phyloP scores from a whole-genome alignment of 257 asterid genomes.

The Paulownia fortunei region DNA sequence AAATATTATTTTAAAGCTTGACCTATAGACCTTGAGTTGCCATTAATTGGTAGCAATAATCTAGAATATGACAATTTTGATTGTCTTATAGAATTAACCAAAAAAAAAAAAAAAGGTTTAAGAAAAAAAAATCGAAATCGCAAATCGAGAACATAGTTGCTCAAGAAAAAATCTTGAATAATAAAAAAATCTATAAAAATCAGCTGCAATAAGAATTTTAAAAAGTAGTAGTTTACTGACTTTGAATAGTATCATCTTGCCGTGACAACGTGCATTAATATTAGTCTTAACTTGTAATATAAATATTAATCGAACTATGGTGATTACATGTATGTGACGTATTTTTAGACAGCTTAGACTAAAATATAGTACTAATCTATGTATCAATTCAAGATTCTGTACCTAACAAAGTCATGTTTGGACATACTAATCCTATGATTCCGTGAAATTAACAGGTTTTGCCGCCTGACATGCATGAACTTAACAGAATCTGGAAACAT shows the following conservation, averaged over 20 bases:
- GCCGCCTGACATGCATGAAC: constrained; percentile 39
- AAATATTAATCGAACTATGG: neutral
- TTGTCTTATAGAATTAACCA: no score
- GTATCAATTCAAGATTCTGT: constrained; percentile 26
- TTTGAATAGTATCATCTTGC: neutral
- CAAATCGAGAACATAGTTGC: neutral
- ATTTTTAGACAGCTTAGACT: neutral
- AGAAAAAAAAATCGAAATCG: neutral
- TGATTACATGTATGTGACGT: constrained; percentile 25
- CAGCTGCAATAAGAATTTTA: neutral
- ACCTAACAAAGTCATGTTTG: constrained; percentile 25
- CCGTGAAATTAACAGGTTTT: constrained; percentile 1
- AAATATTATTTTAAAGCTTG: neutral
- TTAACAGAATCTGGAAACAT: neutral
- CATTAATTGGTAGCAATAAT: neutral
- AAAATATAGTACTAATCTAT: neutral
- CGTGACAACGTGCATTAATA: neutral
- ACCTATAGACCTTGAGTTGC: neutral
- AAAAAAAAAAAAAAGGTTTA: neutral
- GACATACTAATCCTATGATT: constrained; percentile 27
- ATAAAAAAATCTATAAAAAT: neutral
- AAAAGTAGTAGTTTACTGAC: no score
- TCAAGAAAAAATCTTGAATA: neutral
- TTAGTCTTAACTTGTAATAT: neutral
- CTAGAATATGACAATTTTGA: neutral